Evolutionary conservation across 139 green algal species (phyloP), one percentile per base, ranked within the genome.

Genomic region (Tetradesmus lagerheimii): DNA sequence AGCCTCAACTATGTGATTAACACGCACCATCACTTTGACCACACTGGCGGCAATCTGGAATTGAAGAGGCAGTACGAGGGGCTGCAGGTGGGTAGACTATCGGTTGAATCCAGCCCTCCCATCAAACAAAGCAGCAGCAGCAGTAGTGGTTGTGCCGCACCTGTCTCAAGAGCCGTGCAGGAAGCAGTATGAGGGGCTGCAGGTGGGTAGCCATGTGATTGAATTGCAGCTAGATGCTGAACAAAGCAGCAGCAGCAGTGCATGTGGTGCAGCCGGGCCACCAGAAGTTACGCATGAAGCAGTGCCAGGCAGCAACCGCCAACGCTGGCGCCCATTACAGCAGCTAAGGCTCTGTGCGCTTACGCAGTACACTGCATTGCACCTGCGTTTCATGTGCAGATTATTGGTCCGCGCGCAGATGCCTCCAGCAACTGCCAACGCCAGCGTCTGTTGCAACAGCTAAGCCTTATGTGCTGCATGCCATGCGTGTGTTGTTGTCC

Each of bases 1-100:
- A 92, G 86, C 38, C 91, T 97, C 27, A 93, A 96, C 45, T 97
- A 94, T 91, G 97, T 99, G 50, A 83, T 98, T 29, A 99, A 98
- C 95, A 98, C 95, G 8, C 94, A 97, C 89, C 95, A 97, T 85
- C 95, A 97, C 83, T 89, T 74, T 47, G 95, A 97, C 85, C 95
- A 97, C 88, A 91, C 85, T 38, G 94, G 94, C 1, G 93, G 91
- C 66, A 97, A 97, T 89, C 4, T 93, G 35, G 89, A 92, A 35
- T 92, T 97, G 9, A 96, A 97, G 91, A 47, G 76, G 8, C 47
- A 47, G 45, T 91, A 84, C 89, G 67, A 90, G 4, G 89, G 88
- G 18, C 53, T 93, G 29, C 85, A 91, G 53, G 87, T 87, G 78
- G 4, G 87, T 2, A n/a, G n/a, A n/a, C 16, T 3, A 29, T 53